Evolutionary conservation across 345 rosid species (phyloP), one percentile per base, ranked within the genome.

Genomic region (Rhodamnia rubescens): DNA sequence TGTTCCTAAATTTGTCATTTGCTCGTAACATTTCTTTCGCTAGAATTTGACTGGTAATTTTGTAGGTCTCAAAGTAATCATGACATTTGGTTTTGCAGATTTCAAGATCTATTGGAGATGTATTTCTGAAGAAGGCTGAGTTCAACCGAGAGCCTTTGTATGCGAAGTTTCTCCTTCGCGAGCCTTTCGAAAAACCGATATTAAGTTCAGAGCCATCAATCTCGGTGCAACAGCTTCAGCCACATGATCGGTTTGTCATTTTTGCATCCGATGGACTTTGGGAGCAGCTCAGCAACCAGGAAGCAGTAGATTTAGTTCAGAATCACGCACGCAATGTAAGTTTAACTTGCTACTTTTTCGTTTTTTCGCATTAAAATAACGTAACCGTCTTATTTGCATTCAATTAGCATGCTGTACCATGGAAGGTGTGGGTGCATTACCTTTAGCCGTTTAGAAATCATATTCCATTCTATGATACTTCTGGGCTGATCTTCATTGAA

Each of bases 191-290:
- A 82, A 91, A 75, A 59, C 91, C 92, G 8, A 90, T 91, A 86
- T 87, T 91, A 83, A 91, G 92, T n/a, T 53, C 93, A 40, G 93
- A 91, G 22, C 93, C 93, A 36, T 84, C 92, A 74, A 87, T 91
- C 69, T 80, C 86, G 1, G 89, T 14, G 74, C 90, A 88, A 85
- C 87, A 88, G 84, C 85, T 91, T 85, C 89, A 87, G 86, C 89
- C 92, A 27, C 89, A 87, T 3, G 93, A 91, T 88, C 92, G 85
- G 53, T 91, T 91, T 80, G 59, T 91, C 40, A 91, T 91, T 82
- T 89, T 91, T 85, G 93, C 93, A 53, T 91, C 93, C 24, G 93
- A 91, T 86, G 93, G 93, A 47, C 90, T 91, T 9, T 91, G 93
- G 93, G 93, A 91, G 83, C 93, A 91, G 81, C 87, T 91, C 44